Conservation (phyloP, 2,329 filamentous ascomycete species). For the Metarhizium album region DNA sequence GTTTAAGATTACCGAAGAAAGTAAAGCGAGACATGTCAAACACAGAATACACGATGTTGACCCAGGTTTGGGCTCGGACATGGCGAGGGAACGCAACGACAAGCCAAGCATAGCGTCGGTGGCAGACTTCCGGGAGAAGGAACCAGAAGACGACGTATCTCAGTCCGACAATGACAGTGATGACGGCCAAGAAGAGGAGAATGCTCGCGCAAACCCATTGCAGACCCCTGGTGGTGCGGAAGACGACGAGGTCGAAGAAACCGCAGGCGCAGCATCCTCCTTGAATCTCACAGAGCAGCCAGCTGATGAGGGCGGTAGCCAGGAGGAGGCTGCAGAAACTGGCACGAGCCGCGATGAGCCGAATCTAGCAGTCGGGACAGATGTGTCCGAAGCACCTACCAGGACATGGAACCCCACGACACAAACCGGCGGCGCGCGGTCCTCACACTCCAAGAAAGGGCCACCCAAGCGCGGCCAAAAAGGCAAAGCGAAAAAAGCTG, state of each 20-base stretch:
- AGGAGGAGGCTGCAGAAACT: slow-evolving; percentile 17
- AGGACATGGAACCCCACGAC: slow-evolving; percentile 5
- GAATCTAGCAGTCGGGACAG: slow-evolving; percentile 8
- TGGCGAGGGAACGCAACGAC: slow-evolving; percentile 9
- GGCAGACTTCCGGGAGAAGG: slow-evolving; percentile 17
- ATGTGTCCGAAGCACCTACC: slow-evolving; percentile 11
- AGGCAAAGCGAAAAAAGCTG: slow-evolving; percentile 76
- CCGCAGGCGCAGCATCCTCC: slow-evolving; percentile 14
- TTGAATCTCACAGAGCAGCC: slow-evolving; percentile 14
- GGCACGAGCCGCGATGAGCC: background rate
- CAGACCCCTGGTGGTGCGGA: slow-evolving; percentile 18
- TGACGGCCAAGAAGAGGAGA: slow-evolving; percentile 19
- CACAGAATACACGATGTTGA: slow-evolving; percentile 35
- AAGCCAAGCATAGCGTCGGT: background rate
- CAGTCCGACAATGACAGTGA: slow-evolving; percentile 20
- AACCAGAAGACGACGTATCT: slow-evolving; percentile 13
- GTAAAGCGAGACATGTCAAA: slow-evolving; percentile 68
- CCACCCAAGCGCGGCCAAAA: slow-evolving; percentile 60
- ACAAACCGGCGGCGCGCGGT: background rate
- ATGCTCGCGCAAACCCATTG: slow-evolving; percentile 26
- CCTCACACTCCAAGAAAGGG: slow-evolving; percentile 27
- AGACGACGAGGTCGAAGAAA: slow-evolving; percentile 18
- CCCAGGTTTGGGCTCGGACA: slow-evolving; percentile 8
- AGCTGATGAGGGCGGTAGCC: slow-evolving; percentile 5
- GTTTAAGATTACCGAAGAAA: slow-evolving; percentile 83